These are phyloP conservation scores for Pleurotus ostreatus DNA, from an alignment of 768 basidiomycete species.

Conservation along the genomic window DNA sequence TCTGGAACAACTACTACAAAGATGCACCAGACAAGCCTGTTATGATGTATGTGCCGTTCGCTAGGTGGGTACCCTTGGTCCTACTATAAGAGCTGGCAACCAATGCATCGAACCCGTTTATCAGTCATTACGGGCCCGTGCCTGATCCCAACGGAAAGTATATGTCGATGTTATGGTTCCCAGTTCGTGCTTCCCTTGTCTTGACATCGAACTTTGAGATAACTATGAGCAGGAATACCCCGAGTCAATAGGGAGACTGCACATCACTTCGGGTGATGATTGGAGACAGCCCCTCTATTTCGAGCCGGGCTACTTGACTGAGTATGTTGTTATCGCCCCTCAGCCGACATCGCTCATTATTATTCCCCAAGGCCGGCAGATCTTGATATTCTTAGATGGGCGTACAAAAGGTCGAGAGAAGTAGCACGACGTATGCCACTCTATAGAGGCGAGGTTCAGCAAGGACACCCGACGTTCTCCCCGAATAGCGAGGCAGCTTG, in stretches of 20 bases:
- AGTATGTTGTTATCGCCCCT: slow-evolving; percentile 25
- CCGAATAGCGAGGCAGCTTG: not conserved
- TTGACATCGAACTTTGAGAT: not conserved
- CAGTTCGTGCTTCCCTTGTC: slow-evolving; percentile 5
- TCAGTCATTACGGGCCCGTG: not conserved
- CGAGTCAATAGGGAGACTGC: slow-evolving; percentile 40
- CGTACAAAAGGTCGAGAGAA: slow-evolving; percentile 55
- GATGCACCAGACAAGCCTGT: slow-evolving; percentile 54
- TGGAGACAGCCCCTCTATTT: slow-evolving; percentile 39
- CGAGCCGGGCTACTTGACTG: slow-evolving; percentile 39
- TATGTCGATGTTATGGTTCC: slow-evolving; percentile 16
- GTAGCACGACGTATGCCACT: slow-evolving; percentile 39
- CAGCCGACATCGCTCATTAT: not conserved
- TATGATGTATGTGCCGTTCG: slow-evolving; percentile 34
- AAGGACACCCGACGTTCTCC: not conserved
- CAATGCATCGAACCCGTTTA: no score
- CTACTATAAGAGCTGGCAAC: no score
- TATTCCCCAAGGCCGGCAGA: slow-evolving; percentile 32
- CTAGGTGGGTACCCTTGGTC: slow-evolving; percentile 8
- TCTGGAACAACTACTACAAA: slow-evolving; percentile 49
- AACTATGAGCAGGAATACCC: slow-evolving; percentile 37
- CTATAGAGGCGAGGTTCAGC: slow-evolving; percentile 1
- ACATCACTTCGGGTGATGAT: slow-evolving; percentile 40
- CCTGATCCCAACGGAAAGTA: slow-evolving; percentile 19
- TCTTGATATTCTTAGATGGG: slow-evolving; percentile 41